phyloP scores from a whole-genome alignment of 2,329 filamentous ascomycete genomes.

The Amauroascus verrucosus region DNA sequence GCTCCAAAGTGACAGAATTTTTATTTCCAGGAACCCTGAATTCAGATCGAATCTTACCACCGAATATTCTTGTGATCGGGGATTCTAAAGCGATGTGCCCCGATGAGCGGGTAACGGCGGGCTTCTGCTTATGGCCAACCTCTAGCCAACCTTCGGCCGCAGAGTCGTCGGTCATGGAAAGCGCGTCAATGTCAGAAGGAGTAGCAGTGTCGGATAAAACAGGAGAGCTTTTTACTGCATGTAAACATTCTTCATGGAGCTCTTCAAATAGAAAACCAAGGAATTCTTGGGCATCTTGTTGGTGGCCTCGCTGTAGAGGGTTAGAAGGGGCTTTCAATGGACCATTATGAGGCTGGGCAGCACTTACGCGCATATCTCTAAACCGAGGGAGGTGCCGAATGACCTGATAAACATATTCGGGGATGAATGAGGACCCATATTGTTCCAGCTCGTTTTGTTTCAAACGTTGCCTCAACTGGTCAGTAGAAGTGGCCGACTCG shows the following conservation, averaged over 20 bases:
- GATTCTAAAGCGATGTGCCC: constrained; percentile 63
- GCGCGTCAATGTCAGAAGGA: constrained; percentile 34
- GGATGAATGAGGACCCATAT: constrained; percentile 82
- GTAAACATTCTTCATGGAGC: constrained; percentile 81
- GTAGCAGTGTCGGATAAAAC: constrained; percentile 38
- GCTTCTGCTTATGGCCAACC: constrained; percentile 82
- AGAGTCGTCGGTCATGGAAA: constrained; percentile 27
- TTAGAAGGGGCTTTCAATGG: constrained; percentile 18
- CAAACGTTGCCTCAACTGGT: constrained; percentile 61
- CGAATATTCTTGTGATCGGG: constrained; percentile 88
- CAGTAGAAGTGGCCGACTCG: constrained; percentile 62
- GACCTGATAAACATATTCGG: constrained; percentile 90
- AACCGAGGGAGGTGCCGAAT: constrained; percentile 81
- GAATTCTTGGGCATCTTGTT: constrained; percentile 97
- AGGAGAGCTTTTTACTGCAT: constrained; percentile 54
- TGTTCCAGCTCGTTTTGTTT: constrained; percentile 78
- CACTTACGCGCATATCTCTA: constrained; percentile 73
- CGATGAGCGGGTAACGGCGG: constrained; percentile 75
- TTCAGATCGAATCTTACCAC: constrained; percentile 81
- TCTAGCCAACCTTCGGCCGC: constrained; percentile 73
- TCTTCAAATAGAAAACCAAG: constrained; percentile 85
- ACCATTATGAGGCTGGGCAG: neutral
- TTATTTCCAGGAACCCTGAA: constrained; percentile 77
- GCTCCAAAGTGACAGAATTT: constrained; percentile 82
- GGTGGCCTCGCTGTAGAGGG: constrained; percentile 63